These are phyloP conservation scores for Barnettozyma pratensis DNA, from an alignment of 805 yeast genomes.

Conservation along the genomic window DNA sequence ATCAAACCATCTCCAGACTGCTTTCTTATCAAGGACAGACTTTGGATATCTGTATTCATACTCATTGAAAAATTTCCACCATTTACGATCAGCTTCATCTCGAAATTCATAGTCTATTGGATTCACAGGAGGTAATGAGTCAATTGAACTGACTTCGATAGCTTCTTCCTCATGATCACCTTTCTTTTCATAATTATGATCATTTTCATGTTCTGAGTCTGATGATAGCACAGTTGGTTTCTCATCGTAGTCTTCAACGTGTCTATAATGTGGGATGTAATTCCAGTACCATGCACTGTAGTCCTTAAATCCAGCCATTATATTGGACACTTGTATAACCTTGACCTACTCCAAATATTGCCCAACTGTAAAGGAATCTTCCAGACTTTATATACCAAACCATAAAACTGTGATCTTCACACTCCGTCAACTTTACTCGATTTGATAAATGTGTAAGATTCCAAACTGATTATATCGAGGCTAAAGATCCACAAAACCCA, in stretches of 20 bases:
- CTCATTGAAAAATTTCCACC: slow-evolving; percentile 55
- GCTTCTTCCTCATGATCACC: neutral
- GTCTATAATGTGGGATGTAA: slow-evolving; percentile 6
- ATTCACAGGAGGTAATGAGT: neutral
- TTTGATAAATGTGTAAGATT: no score
- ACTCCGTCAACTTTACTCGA: no score
- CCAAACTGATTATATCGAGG: no score
- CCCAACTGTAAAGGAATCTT: no score
- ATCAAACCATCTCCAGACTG: slow-evolving; percentile 16
- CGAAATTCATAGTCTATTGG: slow-evolving; percentile 32
- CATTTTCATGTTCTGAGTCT: neutral
- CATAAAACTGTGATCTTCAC: no score
- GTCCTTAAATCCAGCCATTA: neutral
- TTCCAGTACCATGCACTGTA: slow-evolving; percentile 8
- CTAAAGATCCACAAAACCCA: no score
- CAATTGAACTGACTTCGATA: neutral
- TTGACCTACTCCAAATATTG: no score
- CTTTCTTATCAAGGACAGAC: slow-evolving; percentile 1
- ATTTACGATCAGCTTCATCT: slow-evolving; percentile 47
- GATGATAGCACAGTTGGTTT: neutral
- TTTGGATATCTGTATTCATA: slow-evolving; percentile 34
- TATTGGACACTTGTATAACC: neutral
- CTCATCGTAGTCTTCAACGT: slow-evolving; percentile 1
- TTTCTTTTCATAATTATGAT: neutral
- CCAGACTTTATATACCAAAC: no score